Evolutionary conservation across 768 basidiomycete genomes (phyloP), one percentile per base, ranked within the genome.

Genomic region (Boletus sp.): DNA sequence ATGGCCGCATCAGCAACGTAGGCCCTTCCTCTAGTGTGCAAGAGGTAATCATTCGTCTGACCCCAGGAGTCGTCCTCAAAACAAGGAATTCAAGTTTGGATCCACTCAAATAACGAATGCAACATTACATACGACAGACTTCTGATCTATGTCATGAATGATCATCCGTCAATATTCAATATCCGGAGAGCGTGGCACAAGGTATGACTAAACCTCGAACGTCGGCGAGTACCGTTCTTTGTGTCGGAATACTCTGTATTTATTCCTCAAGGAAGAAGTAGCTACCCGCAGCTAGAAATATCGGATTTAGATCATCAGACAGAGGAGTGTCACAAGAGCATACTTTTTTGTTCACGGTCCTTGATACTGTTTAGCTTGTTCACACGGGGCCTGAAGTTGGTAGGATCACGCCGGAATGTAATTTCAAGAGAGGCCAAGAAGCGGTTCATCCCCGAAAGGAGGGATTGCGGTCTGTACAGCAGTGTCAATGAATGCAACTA

Each of bases 341-440:
- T 61, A 90, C 90, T 60, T 74, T 93, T 93, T 74, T 93, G 91
- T 70, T 93, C 91, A 53, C 88, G 77, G 67, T 93, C 91, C 74
- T 93, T 93, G 64, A 93, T 80, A 71, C 87, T 89, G 70, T 90
- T 73, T 50, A 82, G 64, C 74, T 93, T 93, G 76, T 93, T 93
- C 27, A 93, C 91, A 39, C 91, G 84, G 35, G 91, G 91, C 39
- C 91, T 81, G 79, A 83, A 93, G 75, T 93, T 93, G 55, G 93
- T 96, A 11, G 96, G 97, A 73, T 99, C 97, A 63, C 97, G 87
- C 56, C 97, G 82, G 86, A 98, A 98, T 1, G 97, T 98, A 70
- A 98, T 96, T 73, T 98, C 93, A 14, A 99, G 79, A 11, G 90
- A 93, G 1, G 90, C 89, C 54, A 99, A 75, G 84, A 99, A 99